These are phyloP conservation scores for Cyberlindnera galapagoensis DNA, from an alignment of 805 yeast species.

Conservation along the genomic window DNA sequence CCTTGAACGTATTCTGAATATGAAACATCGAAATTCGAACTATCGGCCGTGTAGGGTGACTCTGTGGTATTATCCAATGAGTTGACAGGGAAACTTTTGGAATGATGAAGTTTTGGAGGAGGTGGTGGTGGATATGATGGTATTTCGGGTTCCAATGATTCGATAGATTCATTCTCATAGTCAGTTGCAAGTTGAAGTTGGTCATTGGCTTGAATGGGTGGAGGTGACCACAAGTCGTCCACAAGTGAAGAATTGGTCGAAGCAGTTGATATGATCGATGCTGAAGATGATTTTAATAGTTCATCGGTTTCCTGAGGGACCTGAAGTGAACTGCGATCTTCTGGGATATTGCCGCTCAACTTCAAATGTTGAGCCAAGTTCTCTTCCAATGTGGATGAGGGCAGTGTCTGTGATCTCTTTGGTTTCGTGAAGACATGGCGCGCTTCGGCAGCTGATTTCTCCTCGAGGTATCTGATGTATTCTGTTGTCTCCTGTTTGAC, in stretches of 20 bases:
- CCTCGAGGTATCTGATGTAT: slow-evolving; percentile 26
- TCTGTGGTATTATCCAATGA: background rate
- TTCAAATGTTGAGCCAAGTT: slow-evolving; percentile 11
- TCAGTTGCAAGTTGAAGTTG: slow-evolving; percentile 29
- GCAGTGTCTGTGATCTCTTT: slow-evolving; percentile 30
- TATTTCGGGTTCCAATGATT: slow-evolving; percentile 9
- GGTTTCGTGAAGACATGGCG: slow-evolving; percentile 3
- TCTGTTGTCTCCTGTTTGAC: slow-evolving; percentile 30
- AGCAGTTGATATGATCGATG: slow-evolving; percentile 5
- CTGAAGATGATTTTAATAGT: slow-evolving; percentile 3
- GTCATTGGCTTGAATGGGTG: slow-evolving; percentile 32
- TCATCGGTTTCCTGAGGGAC: slow-evolving; percentile 3
- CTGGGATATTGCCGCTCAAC: slow-evolving; percentile 1
- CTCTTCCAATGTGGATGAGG: slow-evolving; percentile 13
- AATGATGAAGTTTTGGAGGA: slow-evolving; percentile 10
- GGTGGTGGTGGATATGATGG: slow-evolving; percentile 12
- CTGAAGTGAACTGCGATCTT: too few relatives aligned
- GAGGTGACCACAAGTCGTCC: slow-evolving; percentile 32
- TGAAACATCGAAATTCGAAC: too few relatives aligned
- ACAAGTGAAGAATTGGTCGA: slow-evolving; percentile 15
- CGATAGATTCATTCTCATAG: slow-evolving; percentile 14
- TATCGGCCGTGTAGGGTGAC: too few relatives aligned
- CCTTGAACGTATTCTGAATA: too few relatives aligned
- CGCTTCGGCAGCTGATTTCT: slow-evolving; percentile 4
- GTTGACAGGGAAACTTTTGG: slow-evolving; percentile 8